Conservation (phyloP, 345 rosid species). For the Zanthoxylum bungeanum region DNA sequence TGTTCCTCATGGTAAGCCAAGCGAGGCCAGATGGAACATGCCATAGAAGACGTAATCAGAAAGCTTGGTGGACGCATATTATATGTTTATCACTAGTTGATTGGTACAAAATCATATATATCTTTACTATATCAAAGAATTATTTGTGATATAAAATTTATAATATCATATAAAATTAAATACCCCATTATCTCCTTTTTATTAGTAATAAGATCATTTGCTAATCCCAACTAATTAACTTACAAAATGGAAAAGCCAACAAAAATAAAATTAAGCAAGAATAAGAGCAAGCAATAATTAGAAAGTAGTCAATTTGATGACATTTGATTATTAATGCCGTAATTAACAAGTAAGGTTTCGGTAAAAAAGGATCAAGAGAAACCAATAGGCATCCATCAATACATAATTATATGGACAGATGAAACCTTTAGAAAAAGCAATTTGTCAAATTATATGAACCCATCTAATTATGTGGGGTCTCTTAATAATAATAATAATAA, state of each 20-base stretch:
- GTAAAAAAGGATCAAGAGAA: conserved; percentile 26
- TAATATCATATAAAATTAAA: not conserved
- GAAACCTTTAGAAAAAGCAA: conserved; percentile 15
- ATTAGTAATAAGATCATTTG: not conserved
- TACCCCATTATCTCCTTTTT: too few species aligned
- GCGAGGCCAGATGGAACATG: too few species aligned
- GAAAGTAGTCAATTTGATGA: conserved; percentile 22
- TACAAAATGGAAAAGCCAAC: conserved; percentile 14
- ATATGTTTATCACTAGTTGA: too few species aligned
- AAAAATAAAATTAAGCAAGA: too few species aligned
- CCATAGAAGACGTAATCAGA: too few species aligned
- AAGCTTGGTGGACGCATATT: too few species aligned
- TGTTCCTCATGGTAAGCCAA: too few species aligned
- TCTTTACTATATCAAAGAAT: too few species aligned
- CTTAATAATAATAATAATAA: not conserved
- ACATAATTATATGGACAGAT: conserved; percentile 4
- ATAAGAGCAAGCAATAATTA: too few species aligned
- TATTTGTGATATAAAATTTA: not conserved
- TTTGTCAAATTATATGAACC: conserved; percentile 24
- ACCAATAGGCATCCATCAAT: too few species aligned
- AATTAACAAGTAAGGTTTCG: conserved; percentile 16
- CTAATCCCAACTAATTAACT: conserved; percentile 12
- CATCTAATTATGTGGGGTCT: conserved; percentile 34
- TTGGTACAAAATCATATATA: too few species aligned
- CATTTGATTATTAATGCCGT: conserved; percentile 7